A percentile compares a stretch with the other conserved stretches of the same genome.
Evolutionary conservation across 2,329 filamentous ascomycete species (phyloP).

Genomic region (Colletotrichum ledebouriae): DNA sequence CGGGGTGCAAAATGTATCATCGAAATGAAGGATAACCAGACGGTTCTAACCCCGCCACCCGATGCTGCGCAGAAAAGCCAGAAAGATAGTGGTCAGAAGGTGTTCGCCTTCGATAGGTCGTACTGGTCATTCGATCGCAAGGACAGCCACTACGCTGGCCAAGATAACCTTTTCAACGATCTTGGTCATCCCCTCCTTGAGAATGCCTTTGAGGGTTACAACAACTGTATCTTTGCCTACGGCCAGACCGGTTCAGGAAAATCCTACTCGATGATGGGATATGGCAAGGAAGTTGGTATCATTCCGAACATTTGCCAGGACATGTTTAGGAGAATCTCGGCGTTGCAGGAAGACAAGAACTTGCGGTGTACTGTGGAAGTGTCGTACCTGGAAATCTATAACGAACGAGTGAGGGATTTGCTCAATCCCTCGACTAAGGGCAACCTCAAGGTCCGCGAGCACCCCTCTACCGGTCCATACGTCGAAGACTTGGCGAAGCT

Average conservation of each 20-base stretch:
- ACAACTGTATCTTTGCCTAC: constrained; percentile 99
- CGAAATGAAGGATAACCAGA: constrained; percentile 95
- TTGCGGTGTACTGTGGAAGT: constrained; percentile 95
- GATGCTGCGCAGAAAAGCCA: constrained; percentile 71
- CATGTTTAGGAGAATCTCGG: constrained; percentile 91
- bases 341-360: constrained; percentile 78
- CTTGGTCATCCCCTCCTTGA: constrained; percentile 91
- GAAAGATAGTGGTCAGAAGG: constrained; percentile 81
- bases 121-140: constrained; percentile 97
- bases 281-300: constrained; percentile 94
- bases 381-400: constrained; percentile 99
- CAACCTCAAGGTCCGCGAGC: constrained; percentile 96
- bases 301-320: constrained; percentile 97
- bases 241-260: constrained; percentile 98
- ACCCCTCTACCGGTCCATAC: constrained; percentile 96
- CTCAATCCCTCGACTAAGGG: constrained; percentile 96
- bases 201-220: constrained; percentile 98
- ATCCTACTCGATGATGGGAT: constrained; percentile 99
- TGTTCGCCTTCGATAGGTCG: constrained; percentile 95
- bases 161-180: constrained; percentile 89
- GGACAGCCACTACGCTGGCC: constrained; percentile 87
- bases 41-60: constrained; percentile 82
- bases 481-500: constrained; percentile 98
- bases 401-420: constrained; percentile 95
- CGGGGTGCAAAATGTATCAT: constrained; percentile 96